Evolutionary conservation across 2,329 filamentous ascomycete genomes (phyloP).

Genomic region (Neospermospora avenae): DNA sequence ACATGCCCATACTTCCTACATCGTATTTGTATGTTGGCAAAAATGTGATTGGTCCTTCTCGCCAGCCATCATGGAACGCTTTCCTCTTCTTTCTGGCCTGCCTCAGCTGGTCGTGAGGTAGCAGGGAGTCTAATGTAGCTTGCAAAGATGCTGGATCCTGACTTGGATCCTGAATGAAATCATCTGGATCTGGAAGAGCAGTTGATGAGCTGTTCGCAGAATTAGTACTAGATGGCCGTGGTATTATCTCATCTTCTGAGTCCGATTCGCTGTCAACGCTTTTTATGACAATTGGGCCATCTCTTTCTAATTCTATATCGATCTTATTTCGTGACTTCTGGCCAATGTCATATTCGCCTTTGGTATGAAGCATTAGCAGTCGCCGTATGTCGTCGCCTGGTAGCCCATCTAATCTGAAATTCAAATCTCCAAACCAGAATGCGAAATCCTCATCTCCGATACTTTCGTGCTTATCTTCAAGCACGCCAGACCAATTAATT

Average conservation of each 20-base stretch:
- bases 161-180: conserved; percentile 63
- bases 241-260: conserved; percentile 31
- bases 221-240: conserved; percentile 25
- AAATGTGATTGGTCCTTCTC: conserved; percentile 83
- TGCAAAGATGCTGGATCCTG: conserved; percentile 83
- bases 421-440: conserved; percentile 96
- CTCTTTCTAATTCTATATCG: conserved; percentile 40
- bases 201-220: conserved; percentile 37
- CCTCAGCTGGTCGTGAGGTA: conserved; percentile 85
- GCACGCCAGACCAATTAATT: conserved; percentile 61
- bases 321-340: conserved; percentile 36
- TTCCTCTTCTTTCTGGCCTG: conserved; percentile 72
- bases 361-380: conserved; percentile 76
- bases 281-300: conserved; percentile 47
- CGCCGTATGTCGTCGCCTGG: conserved; percentile 87
- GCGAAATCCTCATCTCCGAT: conserved; percentile 90
- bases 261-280: conserved; percentile 46
- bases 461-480: conserved; percentile 61
- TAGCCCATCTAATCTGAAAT: conserved; percentile 85
- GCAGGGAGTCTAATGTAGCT: conserved; percentile 79
- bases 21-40: conserved; percentile 98
- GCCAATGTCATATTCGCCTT: conserved; percentile 67
- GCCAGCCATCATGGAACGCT: conserved; percentile 88
- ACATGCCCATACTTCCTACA: conserved; percentile 84
- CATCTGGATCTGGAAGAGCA: conserved; percentile 58